A percentile compares a stretch with the other conserved stretches of the same genome.
These are phyloP conservation scores for Trichosanthes cucumerina DNA, from an alignment of 306 rosid genomes.

Conservation along the genomic window DNA sequence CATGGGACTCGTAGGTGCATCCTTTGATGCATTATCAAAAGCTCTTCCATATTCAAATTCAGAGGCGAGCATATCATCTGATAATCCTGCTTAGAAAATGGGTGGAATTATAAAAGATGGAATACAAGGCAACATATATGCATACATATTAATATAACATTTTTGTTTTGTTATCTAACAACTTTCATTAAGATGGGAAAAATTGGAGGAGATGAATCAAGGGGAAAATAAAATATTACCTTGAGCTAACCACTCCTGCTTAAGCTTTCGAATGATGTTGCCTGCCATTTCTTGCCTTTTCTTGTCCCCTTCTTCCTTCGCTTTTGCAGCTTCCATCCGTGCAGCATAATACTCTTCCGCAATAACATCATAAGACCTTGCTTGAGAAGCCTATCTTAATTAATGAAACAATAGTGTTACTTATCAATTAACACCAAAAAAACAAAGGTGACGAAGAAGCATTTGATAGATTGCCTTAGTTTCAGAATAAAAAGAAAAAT, in stretches of 20 bases:
- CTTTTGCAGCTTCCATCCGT: constrained; percentile 68
- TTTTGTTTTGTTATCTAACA: background rate
- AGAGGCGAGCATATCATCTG: constrained; percentile 48
- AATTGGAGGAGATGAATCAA: constrained; percentile 14
- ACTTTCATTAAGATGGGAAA: background rate
- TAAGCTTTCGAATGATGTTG: constrained; percentile 56
- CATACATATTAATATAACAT: background rate
- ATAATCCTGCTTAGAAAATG: constrained; percentile 52
- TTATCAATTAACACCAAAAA: background rate
- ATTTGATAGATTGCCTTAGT: background rate
- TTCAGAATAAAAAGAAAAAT: background rate
- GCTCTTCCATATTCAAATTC: constrained; percentile 53
- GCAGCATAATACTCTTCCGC: constrained; percentile 73
- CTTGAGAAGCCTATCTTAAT: constrained; percentile 36
- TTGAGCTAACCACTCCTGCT: constrained; percentile 63
- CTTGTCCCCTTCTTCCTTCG: constrained; percentile 63
- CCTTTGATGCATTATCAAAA: constrained; percentile 28
- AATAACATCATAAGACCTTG: constrained; percentile 66
- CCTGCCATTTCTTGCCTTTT: constrained; percentile 71
- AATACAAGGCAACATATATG: background rate
- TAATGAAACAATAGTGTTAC: constrained; percentile 14
- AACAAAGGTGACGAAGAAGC: background rate
- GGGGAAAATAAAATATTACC: constrained; percentile 33
- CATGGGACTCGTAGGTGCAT: constrained; percentile 22
- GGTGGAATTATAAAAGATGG: constrained; percentile 8